Percentiles rank a stretch among this genome's conserved stretches.
Conservation (phyloP, 2,329 filamentous ascomycete species). For the Cytospora schulzeri region DNA sequence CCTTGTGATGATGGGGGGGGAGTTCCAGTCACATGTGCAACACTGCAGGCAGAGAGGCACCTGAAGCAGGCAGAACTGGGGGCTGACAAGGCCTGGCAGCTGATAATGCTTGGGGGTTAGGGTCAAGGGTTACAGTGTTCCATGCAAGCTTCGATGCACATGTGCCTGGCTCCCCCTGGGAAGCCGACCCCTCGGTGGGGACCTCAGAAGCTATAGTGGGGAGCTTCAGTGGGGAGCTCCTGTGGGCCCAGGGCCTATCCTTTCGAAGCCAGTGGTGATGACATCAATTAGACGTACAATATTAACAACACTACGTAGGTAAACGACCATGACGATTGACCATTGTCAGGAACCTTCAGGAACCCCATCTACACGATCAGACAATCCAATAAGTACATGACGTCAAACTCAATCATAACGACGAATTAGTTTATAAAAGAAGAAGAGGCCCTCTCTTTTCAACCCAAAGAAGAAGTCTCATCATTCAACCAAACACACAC, state of each 20-base stretch:
- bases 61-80: neutral
- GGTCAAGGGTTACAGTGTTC: neutral
- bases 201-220: neutral
- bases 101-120: too few relatives aligned
- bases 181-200: neutral
- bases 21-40: too few relatives aligned
- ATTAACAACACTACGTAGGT: neutral
- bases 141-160: neutral
- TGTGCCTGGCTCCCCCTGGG: too few relatives aligned
- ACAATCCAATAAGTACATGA: neutral
- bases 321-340: neutral
- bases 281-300: slow-evolving; percentile 1
- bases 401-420: neutral
- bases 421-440: neutral
- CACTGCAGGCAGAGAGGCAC: neutral
- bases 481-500: neutral
- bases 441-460: neutral
- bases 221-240: neutral
- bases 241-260: neutral
- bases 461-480: too few relatives aligned
- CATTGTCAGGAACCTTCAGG: neutral
- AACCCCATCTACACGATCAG: too few relatives aligned
- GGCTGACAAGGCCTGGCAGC: neutral
- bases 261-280: neutral
- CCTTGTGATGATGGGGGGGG: too few relatives aligned